phyloP scores from a whole-genome alignment of 179 eudicot species.

The Drosera spatulata region DNA sequence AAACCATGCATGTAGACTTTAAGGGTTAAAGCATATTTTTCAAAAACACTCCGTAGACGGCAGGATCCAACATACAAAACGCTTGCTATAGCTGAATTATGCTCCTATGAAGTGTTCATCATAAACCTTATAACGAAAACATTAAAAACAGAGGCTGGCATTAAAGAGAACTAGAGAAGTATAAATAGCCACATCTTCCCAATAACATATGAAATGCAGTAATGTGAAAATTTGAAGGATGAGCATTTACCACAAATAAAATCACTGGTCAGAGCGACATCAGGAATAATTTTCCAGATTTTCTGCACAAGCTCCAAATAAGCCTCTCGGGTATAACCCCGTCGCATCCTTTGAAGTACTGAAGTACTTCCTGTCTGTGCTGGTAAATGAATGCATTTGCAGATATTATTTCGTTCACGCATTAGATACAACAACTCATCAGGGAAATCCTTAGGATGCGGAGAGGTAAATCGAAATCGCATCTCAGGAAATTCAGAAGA shows the following conservation, averaged over 20 bases:
- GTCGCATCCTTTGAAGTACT: slow-evolving; percentile 84
- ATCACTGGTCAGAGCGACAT: slow-evolving; percentile 88
- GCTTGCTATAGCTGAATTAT: too few relatives aligned
- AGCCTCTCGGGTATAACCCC: slow-evolving; percentile 93
- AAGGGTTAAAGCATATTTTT: too few relatives aligned
- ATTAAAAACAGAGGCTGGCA: too few relatives aligned
- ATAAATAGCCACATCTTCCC: too few relatives aligned
- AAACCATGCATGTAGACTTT: too few relatives aligned
- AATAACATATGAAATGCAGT: neutral
- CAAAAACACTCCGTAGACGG: too few relatives aligned
- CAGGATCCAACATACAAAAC: too few relatives aligned
- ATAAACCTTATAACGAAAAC: too few relatives aligned
- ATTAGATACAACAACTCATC: slow-evolving; percentile 84
- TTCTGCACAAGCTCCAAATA: slow-evolving; percentile 85
- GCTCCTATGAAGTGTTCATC: too few relatives aligned
- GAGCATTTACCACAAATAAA: slow-evolving; percentile 75
- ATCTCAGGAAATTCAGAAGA: slow-evolving; percentile 86
- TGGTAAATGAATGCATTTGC: slow-evolving; percentile 89
- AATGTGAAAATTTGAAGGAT: slow-evolving; percentile 1
- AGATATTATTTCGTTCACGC: slow-evolving; percentile 84
- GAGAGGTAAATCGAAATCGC: slow-evolving; percentile 95
- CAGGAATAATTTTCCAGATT: slow-evolving; percentile 65
- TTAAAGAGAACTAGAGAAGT: too few relatives aligned
- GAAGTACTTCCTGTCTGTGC: slow-evolving; percentile 89
- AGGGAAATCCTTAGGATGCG: slow-evolving; percentile 97